A percentile compares a stretch with the other conserved stretches of the same genome.
Evolutionary conservation across 2,329 filamentous ascomycete species (phyloP).

Genomic region (Xylariales sp.): DNA sequence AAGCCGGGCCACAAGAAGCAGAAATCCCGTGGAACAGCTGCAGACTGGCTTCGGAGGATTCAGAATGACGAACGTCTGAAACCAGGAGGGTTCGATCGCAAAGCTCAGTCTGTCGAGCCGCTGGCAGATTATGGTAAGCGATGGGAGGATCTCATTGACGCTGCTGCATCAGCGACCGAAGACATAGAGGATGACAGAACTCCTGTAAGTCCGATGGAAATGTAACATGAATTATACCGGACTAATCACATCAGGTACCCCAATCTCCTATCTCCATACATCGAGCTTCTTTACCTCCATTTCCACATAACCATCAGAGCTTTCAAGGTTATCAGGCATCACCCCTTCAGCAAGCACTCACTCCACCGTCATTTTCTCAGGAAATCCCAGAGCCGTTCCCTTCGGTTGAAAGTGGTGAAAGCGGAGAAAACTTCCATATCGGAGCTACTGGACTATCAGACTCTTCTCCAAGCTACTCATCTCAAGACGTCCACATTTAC

Average conservation of each 20-base stretch:
- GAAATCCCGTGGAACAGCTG: slow-evolving; percentile 65
- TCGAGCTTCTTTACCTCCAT: slow-evolving; percentile 57
- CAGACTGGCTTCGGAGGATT: slow-evolving; percentile 57
- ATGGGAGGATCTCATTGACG: slow-evolving; percentile 96
- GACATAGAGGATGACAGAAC: slow-evolving; percentile 87
- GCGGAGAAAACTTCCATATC: slow-evolving; percentile 69
- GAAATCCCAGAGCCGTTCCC: slow-evolving; percentile 76
- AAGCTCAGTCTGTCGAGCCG: slow-evolving; percentile 83
- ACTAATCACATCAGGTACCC: slow-evolving; percentile 51
- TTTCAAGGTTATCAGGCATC: slow-evolving; percentile 80
- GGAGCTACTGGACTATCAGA: slow-evolving; percentile 59
- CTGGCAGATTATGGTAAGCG: slow-evolving; percentile 77
- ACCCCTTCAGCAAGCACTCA: slow-evolving; percentile 83
- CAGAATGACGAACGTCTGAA: slow-evolving; percentile 63
- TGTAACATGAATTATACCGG: slow-evolving; percentile 33
- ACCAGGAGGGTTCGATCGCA: slow-evolving; percentile 64
- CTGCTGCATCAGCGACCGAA: slow-evolving; percentile 85
- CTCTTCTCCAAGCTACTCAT: slow-evolving; percentile 69
- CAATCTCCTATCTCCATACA: slow-evolving; percentile 62
- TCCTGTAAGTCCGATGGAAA: slow-evolving; percentile 59
- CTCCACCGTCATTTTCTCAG: slow-evolving; percentile 68
- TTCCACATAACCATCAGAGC: slow-evolving; percentile 46
- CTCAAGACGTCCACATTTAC: slow-evolving; percentile 81
- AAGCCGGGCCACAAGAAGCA: slow-evolving; percentile 80
- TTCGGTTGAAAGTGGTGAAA: slow-evolving; percentile 75